Base-by-base conservation (phyloP, 2,329 filamentous ascomycete species). In the Fusarium sambucinum region DNA sequence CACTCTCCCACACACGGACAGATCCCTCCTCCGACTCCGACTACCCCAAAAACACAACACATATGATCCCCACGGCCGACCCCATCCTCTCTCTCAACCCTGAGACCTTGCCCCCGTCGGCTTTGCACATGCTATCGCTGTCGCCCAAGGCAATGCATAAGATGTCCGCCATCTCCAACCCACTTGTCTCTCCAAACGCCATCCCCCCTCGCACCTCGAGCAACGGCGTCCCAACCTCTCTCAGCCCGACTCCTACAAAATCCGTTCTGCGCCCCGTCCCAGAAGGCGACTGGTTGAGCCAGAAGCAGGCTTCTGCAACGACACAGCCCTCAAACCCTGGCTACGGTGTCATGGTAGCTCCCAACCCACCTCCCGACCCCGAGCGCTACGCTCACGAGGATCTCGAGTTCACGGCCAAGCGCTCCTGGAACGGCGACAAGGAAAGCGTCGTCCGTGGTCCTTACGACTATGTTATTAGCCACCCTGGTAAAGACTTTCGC, bases 401-500 rank as follows among this genome's bases (percentile, higher is more conserved):
- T 74, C 81, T 88, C 67, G 82, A 86, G 76, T 86, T 85, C 74
- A 79, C 79, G 4, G 77, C 80, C 5, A 80, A 79, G 67, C 82
- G 81, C 60, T 83, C 85, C 19, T 96, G 92, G 92, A 89, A 87
- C 9, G 79, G 83, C 3, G 87, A 91, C 73, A 95, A 96, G 81
- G 92, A 96, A 77, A 88, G 87, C 77, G 89, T 95, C 63, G 82
- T 96, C 54, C 83, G 90, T 47, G 93, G 90, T 0, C 93, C 93
- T 1, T 97, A 89, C 74, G 90, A 95, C 75, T 96, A 97, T 78
- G 85, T 96, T 65, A 86, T 89, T 73, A 86, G 87, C 44, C 90
- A 94, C 67, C 92, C 92, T 0, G 93, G 93, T 68, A 96, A 96
- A 80, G 92, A 96, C 78, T 92, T 97, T 75, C 89, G 94, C 69